Conservation (phyloP, 164 flowering plant genomes). For the Saururus chinensis region DNA sequence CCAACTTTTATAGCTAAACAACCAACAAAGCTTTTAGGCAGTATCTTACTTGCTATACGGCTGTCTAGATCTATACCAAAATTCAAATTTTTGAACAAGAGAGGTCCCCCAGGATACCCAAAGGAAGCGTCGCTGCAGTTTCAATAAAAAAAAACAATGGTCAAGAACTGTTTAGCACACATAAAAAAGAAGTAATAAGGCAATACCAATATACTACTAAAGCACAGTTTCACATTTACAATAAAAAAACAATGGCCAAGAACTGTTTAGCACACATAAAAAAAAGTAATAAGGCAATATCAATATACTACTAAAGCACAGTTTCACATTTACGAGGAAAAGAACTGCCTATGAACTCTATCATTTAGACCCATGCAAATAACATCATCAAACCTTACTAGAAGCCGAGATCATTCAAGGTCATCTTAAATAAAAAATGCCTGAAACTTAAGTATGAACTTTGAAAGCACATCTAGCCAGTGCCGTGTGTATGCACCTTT, state of each 20-base stretch:
- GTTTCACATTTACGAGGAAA: background rate
- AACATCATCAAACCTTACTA: background rate
- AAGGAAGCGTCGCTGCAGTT: slow-evolving; percentile 94
- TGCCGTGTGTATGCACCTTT: no score
- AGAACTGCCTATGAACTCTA: background rate
- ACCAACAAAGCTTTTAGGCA: background rate
- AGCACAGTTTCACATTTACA: no score
- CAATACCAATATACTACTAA: no score
- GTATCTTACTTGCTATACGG: slow-evolving; percentile 86
- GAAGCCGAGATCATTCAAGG: background rate
- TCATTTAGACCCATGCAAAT: background rate
- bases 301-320: no score
- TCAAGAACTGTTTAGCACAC: background rate
- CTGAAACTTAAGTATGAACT: no score
- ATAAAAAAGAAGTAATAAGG: no score
- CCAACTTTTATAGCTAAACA: background rate
- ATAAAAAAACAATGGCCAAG: background rate
- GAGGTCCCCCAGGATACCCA: slow-evolving; percentile 96
- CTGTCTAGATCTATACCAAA: slow-evolving; percentile 99
- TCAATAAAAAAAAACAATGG: slow-evolving; percentile 2
- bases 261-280: no score
- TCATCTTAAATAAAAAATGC: no score
- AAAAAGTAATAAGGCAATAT: no score
- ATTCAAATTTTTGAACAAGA: slow-evolving; percentile 82
- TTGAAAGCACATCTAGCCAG: no score